Base-by-base conservation (phyloP, 495 filamentous ascomycete genomes). In the Annulohypoxylon moriforme region DNA sequence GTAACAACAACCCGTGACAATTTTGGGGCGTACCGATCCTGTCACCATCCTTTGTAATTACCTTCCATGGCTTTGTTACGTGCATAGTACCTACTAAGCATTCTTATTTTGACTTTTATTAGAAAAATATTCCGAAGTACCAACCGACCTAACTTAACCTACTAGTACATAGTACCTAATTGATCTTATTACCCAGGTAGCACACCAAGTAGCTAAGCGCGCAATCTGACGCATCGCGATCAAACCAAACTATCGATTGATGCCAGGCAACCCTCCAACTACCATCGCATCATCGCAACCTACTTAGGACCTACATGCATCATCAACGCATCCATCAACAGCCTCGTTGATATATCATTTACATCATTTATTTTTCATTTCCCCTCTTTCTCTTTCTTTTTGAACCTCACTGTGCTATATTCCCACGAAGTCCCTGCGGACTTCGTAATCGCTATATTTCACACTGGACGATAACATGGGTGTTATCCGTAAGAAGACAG, bases 401-500 rank as follows among this genome's bases (percentile, higher is more conserved):
- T 13, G n/a, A 16, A 16, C 11, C 24, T 3, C 20, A 20, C 36
- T n/a, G 16, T 57, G 20, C 18, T 14, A 13, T 44, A 38, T 11
- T 25, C 18, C 18, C 36, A 20, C 71, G 71, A 50, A 73, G 71
- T 73, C 66, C 67, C 57, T 49, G 34, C 33, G 24, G 72, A 64
- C 67, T 68, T 71, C 67, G 72, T 74, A 67, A 52, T 58, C 38
- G n/a, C 9, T 24, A 49, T 40, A 49, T 14, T 58, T 68, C 71
- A 74, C 69, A 38, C 66, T 76, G 71, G 76, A 70, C 36, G 46
- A 69, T 16, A 75, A 47, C 16, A 98, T 98, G 95, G 95, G 94
- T 76, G 92, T 97, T 78, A 97, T 98, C 81, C 90, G 94, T 77
- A 97, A 97, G 86, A 98, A 97, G 83, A 94, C 93, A 64, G 92